Evolutionary conservation across 164 flowering plant species (phyloP).

Genomic region (Litsea cubeba): DNA sequence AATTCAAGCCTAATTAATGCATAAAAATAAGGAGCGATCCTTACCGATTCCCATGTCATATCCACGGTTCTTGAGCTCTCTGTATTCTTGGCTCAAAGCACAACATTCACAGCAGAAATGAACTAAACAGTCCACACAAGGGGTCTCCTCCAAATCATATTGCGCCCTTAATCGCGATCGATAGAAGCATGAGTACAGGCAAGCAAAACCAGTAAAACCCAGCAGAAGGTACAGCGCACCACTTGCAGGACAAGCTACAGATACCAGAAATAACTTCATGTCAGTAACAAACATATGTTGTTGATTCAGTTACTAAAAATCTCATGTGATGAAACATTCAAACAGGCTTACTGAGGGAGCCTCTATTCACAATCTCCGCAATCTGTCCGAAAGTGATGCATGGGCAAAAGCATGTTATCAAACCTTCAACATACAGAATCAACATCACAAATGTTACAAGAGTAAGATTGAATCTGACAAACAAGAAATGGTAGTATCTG

Average conservation of each 20-base stretch:
- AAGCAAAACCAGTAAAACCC: slow-evolving; percentile 38
- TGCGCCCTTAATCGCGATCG: slow-evolving; percentile 47
- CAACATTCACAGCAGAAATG: slow-evolving; percentile 49
- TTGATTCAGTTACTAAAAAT: background rate
- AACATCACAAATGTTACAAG: background rate
- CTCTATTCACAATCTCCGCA: slow-evolving; percentile 35
- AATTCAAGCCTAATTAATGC: background rate
- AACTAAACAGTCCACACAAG: slow-evolving; percentile 41
- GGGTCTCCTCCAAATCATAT: slow-evolving; percentile 34
- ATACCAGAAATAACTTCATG: background rate
- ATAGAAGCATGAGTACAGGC: slow-evolving; percentile 47
- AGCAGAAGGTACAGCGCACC: slow-evolving; percentile 39
- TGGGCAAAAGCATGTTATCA: slow-evolving; percentile 45
- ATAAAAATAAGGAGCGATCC: background rate
- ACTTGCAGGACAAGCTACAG: slow-evolving; percentile 48
- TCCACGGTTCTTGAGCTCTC: slow-evolving; percentile 47
- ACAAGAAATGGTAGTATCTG: too few species aligned
- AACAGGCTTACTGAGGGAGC: slow-evolving; percentile 26
- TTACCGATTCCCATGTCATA: slow-evolving; percentile 27
- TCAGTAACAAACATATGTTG: background rate
- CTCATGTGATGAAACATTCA: background rate
- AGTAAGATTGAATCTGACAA: too few species aligned
- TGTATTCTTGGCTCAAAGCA: slow-evolving; percentile 51
- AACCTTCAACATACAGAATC: slow-evolving; percentile 14
- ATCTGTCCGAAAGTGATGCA: slow-evolving; percentile 55